A percentile compares a stretch with the other conserved stretches of the same genome.
Evolutionary conservation across 352 stramenopile genomes (phyloP).

Genomic region (Pythium coloratum): DNA sequence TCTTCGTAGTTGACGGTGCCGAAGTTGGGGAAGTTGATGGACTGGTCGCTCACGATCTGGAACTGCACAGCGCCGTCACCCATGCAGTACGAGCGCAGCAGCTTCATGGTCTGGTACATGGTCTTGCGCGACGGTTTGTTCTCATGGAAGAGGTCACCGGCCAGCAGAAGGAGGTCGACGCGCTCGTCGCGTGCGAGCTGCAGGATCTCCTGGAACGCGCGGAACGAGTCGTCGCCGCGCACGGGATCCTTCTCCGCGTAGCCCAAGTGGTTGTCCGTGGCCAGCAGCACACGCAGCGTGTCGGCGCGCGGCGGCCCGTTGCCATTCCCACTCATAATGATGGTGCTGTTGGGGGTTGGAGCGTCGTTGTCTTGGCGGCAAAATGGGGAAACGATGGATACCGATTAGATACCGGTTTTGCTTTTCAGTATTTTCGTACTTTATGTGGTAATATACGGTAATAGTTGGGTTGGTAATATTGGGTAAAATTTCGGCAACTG

Average conservation of each 20-base stretch:
- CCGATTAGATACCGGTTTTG: background rate
- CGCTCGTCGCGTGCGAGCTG: constrained; percentile 56
- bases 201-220: constrained; percentile 88
- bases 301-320: constrained; percentile 29
- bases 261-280: constrained; percentile 99
- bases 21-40: constrained; percentile 89
- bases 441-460: background rate
- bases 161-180: constrained; percentile 94
- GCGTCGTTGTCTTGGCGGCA: background rate
- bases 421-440: constrained; percentile 13
- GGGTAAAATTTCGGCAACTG: background rate
- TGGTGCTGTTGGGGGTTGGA: background rate
- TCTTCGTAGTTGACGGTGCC: constrained; percentile 97
- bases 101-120: constrained; percentile 96
- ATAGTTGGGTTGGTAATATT: background rate
- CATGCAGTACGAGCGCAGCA: constrained; percentile 96
- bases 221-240: constrained; percentile 92
- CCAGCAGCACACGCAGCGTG: constrained; percentile 91
- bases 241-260: constrained; percentile 96
- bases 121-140: constrained; percentile 97
- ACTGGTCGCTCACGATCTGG: constrained; percentile 91
- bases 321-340: constrained; percentile 8
- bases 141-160: constrained; percentile 99
- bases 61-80: constrained; percentile 83
- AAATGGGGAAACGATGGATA: constrained; percentile 3